phyloP scores from a whole-genome alignment of 2,329 filamentous ascomycete genomes.

The Penicillium rolfsii region DNA sequence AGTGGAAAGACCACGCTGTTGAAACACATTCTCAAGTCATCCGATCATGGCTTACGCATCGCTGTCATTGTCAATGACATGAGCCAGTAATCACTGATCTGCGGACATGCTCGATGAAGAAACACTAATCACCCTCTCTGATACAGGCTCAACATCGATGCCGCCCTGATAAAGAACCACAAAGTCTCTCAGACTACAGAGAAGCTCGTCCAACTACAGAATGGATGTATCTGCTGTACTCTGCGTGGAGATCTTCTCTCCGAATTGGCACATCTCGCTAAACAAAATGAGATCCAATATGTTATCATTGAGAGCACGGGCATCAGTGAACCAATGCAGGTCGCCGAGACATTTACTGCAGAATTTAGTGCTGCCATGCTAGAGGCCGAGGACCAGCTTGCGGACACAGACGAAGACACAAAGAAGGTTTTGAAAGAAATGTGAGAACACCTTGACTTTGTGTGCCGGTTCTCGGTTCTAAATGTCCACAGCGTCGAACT shows the following conservation, averaged over 20 bases:
- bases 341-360: conserved; percentile 71
- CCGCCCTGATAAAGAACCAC: conserved; percentile 62
- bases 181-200: conserved; percentile 63
- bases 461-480: conserved; percentile 15
- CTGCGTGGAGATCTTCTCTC: conserved; percentile 71
- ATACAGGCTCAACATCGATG: conserved; percentile 65
- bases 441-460: conserved; percentile 38
- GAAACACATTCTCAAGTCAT: conserved; percentile 67
- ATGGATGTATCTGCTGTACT: conserved; percentile 77
- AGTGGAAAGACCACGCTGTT: conserved; percentile 73
- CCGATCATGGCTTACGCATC: conserved; percentile 67
- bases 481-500: conserved; percentile 49
- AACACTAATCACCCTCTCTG: not conserved
- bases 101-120: fast-evolving
- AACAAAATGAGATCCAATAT: conserved; percentile 68
- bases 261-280: conserved; percentile 67
- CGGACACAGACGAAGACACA: conserved; percentile 46
- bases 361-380: conserved; percentile 56
- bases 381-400: conserved; percentile 53
- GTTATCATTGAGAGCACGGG: conserved; percentile 72
- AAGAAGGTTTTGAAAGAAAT: conserved; percentile 52
- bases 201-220: conserved; percentile 69
- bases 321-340: conserved; percentile 73
- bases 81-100: conserved; percentile 52
- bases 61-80: conserved; percentile 77